These are phyloP conservation scores for Naganishia vaughanmartiniae DNA, from an alignment of 768 basidiomycete species.

Conservation along the genomic window DNA sequence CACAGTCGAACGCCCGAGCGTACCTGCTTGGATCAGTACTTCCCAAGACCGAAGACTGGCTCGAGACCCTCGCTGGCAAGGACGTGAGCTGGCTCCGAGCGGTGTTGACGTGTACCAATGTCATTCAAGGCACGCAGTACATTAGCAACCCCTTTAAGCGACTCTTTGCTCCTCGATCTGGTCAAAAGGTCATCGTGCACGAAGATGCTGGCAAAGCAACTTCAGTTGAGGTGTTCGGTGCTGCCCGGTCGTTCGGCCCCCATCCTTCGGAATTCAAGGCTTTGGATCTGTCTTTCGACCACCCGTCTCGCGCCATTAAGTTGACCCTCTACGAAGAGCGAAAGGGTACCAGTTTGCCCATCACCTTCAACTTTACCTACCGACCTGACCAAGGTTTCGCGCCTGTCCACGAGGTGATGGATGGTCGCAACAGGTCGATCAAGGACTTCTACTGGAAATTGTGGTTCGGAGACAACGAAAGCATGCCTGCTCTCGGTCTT, in stretches of 20 bases:
- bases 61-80: slow-evolving; percentile 78
- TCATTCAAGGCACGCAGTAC: slow-evolving; percentile 82
- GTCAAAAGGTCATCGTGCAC: slow-evolving; percentile 72
- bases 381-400: slow-evolving; percentile 82
- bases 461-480: slow-evolving; percentile 87
- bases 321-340: slow-evolving; percentile 83
- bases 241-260: slow-evolving; percentile 72
- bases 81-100: slow-evolving; percentile 82
- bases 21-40: slow-evolving; percentile 55
- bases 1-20: slow-evolving; percentile 56
- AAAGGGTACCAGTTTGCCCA: slow-evolving; percentile 69
- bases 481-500: slow-evolving; percentile 73
- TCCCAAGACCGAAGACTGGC: slow-evolving; percentile 71
- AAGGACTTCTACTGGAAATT: slow-evolving; percentile 98
- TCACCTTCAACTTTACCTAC: slow-evolving; percentile 78
- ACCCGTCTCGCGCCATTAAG: slow-evolving; percentile 61
- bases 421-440: slow-evolving; percentile 80
- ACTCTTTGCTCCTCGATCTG: slow-evolving; percentile 73
- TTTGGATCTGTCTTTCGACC: slow-evolving; percentile 66
- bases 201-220: slow-evolving; percentile 56
- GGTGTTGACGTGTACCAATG: slow-evolving; percentile 71
- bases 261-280: slow-evolving; percentile 79
- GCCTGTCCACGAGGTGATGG: slow-evolving; percentile 85
- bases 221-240: slow-evolving; percentile 69
- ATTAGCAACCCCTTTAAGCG: slow-evolving; percentile 85